A percentile compares a stretch with the other conserved stretches of the same genome.
phyloP scores from a whole-genome alignment of 2,329 filamentous ascomycete species.

The Botrytis elliptica region DNA sequence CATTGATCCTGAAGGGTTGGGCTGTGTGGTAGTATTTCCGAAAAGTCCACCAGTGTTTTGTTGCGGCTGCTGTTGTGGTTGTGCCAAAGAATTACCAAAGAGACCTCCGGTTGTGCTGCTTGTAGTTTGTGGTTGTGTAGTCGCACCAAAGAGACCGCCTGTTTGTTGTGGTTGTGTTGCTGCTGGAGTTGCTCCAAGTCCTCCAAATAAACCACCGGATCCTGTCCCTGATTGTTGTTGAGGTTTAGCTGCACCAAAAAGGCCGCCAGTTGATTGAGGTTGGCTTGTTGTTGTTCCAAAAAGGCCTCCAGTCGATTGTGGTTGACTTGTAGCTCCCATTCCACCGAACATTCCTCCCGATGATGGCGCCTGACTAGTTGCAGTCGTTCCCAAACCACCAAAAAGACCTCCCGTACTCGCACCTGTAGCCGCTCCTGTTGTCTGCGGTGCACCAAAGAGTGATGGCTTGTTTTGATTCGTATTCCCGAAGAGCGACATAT shows the following conservation, averaged over 20 bases:
- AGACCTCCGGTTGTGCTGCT: constrained; percentile 16
- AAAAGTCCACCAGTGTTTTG: constrained; percentile 24
- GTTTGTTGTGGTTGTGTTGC: constrained; percentile 26
- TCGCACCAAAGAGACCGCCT: constrained; percentile 21
- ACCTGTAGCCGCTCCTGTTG: constrained; percentile 15
- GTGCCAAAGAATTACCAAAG: constrained; percentile 23
- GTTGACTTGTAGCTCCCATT: constrained; percentile 25
- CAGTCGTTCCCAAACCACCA: constrained; percentile 22
- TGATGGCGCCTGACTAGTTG: constrained; percentile 26
- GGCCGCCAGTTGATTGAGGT: constrained; percentile 4
- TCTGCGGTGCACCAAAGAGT: constrained; percentile 15
- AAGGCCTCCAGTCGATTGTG: constrained; percentile 23
- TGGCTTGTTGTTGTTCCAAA: background rate
- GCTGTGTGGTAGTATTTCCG: constrained; percentile 22
- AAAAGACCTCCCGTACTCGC: constrained; percentile 23
- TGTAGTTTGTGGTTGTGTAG: constrained; percentile 25
- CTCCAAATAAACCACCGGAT: constrained; percentile 30
- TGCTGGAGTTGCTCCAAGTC: constrained; percentile 20
- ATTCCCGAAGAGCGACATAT: constrained; percentile 19
- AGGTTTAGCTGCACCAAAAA: constrained; percentile 22
- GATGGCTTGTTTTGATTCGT: constrained; percentile 16
- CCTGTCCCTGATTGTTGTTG: constrained; percentile 28
- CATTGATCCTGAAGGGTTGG: constrained; percentile 22
- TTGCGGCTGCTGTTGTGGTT: constrained; percentile 24
- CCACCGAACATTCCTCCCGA: constrained; percentile 40